phyloP scores from a whole-genome alignment of 2,329 filamentous ascomycete species.

The Coniella vitis region DNA sequence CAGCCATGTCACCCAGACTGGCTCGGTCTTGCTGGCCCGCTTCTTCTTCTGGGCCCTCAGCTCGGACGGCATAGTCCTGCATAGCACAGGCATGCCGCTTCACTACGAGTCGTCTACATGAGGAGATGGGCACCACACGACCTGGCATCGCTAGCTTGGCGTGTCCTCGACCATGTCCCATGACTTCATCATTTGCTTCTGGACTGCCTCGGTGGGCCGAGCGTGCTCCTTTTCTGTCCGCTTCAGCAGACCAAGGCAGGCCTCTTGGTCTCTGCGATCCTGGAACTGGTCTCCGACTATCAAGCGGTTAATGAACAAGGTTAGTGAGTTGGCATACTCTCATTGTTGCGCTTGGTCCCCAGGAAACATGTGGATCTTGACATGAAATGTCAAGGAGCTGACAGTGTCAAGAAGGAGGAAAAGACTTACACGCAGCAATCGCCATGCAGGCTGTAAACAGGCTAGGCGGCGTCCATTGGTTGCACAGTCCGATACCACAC shows the following conservation, averaged over 20 bases:
- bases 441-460: constrained; percentile 52
- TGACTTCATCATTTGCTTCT: constrained; percentile 23
- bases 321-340: background rate
- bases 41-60: no score
- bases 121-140: no score
- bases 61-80: no score
- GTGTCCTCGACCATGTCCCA: constrained; percentile 21
- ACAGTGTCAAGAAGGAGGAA: background rate
- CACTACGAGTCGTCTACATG: no score
- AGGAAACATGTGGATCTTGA: no score
- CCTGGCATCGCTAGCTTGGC: background rate
- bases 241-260: constrained; percentile 24
- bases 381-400: no score
- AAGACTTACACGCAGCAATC: constrained; percentile 42
- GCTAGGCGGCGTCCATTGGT: constrained; percentile 47
- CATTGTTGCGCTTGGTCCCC: background rate
- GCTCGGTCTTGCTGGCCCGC: no score
- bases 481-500: constrained; percentile 53
- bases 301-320: background rate
- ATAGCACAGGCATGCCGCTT: no score
- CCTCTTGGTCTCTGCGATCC: constrained; percentile 23
- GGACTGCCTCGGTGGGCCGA: constrained; percentile 26
- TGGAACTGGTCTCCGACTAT: constrained; percentile 27
- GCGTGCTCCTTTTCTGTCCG: constrained; percentile 26
- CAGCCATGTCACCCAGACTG: no score